Evolutionary conservation across 495 filamentous ascomycete species (phyloP), one percentile per base, ranked within the genome.

Genomic region (Xylaria longipes): DNA sequence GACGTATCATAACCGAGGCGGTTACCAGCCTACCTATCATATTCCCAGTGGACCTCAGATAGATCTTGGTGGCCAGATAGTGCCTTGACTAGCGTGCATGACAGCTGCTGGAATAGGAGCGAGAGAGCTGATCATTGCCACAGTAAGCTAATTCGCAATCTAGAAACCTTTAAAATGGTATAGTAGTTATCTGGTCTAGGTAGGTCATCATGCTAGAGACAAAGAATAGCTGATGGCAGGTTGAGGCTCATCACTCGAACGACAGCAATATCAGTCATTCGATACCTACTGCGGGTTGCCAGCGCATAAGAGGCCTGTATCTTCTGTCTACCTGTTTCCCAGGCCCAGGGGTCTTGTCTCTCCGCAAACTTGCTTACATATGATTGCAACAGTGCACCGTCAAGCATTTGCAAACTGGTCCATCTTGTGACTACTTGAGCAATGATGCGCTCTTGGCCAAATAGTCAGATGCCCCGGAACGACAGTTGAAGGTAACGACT

Each of bases 211-310:
- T 39, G 37, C 3, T 15, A 20, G 4, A 14, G 25, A 33, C 54
- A 14, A 29, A 57, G 29, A 31, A 57, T 4, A 33, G 58, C 17
- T 27, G 27, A 62, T 22, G 22, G 27, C 25, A n/a, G 27, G 8
- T 65, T 48, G 62, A 65, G 62, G 41, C 41, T 65, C 27, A 15
- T 29, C 35, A 12, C 22, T 37, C 41, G 15, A 65, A 45, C 41
- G 11, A 33, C 37, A 41, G 29, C 58, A 56, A 56, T 31, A 31
- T 31, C 25, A 6, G 27, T 1, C 27, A 5, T 56, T 17, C 27
- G 17, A 56, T 56, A 31, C 25, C 45, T 50, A 25, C 46, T 50
- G n/a, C 46, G n/a, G 7, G 45, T 5, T 48, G 46, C 8, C 20
- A 57, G 5, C 12, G 14, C 20, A 8, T 33, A 8, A 57, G 7